A percentile compares a stretch with the other conserved stretches of the same genome.
Evolutionary conservation across 345 rosid species (phyloP).

Genomic region (Brassica incana): DNA sequence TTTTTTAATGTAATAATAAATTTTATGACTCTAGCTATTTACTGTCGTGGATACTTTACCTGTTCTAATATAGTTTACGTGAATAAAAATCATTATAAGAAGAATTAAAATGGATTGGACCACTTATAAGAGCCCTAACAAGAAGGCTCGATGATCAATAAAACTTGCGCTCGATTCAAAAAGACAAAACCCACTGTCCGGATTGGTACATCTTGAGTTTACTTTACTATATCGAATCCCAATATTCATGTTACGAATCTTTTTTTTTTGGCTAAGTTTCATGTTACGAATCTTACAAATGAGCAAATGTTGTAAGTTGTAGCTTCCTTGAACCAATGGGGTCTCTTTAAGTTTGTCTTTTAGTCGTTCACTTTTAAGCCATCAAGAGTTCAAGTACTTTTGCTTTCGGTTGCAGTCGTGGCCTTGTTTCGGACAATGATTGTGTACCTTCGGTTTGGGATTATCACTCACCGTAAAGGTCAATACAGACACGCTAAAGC

Average conservation of each 20-base stretch:
- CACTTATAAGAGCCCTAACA: neutral
- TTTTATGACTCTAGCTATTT: neutral
- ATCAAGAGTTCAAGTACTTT: constrained; percentile 27
- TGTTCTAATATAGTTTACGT: neutral
- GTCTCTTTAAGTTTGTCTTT: constrained; percentile 11
- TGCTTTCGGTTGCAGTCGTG: constrained; percentile 42
- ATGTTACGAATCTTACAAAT: neutral
- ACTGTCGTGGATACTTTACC: neutral
- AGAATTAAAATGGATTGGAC: neutral
- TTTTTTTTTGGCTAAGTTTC: too few relatives aligned
- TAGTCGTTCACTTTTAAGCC: constrained; percentile 25
- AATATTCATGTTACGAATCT: neutral
- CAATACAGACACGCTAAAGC: constrained; percentile 31
- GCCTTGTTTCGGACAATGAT: constrained; percentile 38
- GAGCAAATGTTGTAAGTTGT: constrained; percentile 9
- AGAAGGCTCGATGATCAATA: neutral
- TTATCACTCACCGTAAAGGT: constrained; percentile 36
- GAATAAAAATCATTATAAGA: neutral
- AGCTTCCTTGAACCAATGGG: constrained; percentile 11
- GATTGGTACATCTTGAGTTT: neutral
- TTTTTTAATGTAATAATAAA: neutral
- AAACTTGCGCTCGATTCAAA: neutral
- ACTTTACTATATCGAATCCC: neutral
- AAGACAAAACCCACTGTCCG: neutral
- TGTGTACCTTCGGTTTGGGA: constrained; percentile 39